Conservation (phyloP, 768 basidiomycete species). For the Serendipita vermifera region DNA sequence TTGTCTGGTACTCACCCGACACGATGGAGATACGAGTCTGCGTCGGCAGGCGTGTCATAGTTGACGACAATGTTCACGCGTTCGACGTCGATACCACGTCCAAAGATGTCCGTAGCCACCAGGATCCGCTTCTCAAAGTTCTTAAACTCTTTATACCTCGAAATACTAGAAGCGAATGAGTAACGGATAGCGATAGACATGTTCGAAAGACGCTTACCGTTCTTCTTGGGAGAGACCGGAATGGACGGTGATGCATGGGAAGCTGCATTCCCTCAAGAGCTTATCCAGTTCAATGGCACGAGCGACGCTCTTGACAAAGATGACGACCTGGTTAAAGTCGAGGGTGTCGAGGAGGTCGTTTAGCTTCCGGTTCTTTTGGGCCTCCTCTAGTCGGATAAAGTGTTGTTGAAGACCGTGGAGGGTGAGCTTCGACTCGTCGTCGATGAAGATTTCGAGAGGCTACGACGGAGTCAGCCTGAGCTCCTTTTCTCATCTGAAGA, state of each 20-base stretch:
- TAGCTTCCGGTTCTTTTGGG: conserved; percentile 89
- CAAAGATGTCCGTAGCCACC: conserved; percentile 98
- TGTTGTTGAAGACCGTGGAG: conserved; percentile 98
- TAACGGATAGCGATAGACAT: conserved; percentile 8
- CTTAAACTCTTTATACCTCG: conserved; percentile 95
- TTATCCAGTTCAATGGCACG: conserved; percentile 95
- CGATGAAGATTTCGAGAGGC: conserved; percentile 99
- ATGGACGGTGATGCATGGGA: conserved; percentile 96
- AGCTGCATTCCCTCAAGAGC: conserved; percentile 90
- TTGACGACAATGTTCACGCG: conserved; percentile 99
- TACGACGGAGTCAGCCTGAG: conserved; percentile 24
- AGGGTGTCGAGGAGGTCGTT: conserved; percentile 91
- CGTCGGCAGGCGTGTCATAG: conserved; percentile 94
- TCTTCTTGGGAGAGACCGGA: conserved; percentile 91
- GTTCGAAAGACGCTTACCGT: conserved; percentile 47
- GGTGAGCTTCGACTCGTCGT: conserved; percentile 97
- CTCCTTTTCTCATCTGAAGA: background rate
- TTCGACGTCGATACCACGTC: conserved; percentile 98
- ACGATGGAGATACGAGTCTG: conserved; percentile 96
- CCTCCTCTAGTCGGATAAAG: conserved; percentile 93
- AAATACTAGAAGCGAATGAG: conserved; percentile 44
- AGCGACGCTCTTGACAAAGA: conserved; percentile 97
- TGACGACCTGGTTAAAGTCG: conserved; percentile 99
- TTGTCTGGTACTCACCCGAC: conserved; percentile 53
- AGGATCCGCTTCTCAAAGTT: conserved; percentile 98